Percentiles rank a stretch among this genome's conserved stretches.
Conservation (phyloP, 441 rosid species). For the Biscutella laevigata region DNA sequence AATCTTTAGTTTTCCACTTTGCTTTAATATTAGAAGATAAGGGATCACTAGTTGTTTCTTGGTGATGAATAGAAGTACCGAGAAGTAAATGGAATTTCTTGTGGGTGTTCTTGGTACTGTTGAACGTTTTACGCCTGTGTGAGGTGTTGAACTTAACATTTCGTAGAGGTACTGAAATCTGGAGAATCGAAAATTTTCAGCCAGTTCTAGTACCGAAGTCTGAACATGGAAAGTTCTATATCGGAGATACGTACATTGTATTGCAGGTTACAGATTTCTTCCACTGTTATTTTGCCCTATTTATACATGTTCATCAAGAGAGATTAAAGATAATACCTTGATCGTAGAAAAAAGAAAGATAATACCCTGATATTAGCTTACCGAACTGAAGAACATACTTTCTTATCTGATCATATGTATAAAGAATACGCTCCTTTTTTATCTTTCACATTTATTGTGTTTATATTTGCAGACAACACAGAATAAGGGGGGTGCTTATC, state of each 20-base stretch:
- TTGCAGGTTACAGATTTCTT: constrained; percentile 28
- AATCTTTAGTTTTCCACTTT: constrained; percentile 2
- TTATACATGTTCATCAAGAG: neutral
- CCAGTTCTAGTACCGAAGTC: constrained; percentile 62
- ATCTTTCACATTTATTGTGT: neutral
- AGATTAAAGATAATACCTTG: neutral
- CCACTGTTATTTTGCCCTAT: neutral
- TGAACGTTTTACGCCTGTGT: constrained; percentile 17
- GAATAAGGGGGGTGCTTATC: constrained; percentile 70
- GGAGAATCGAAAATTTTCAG: constrained; percentile 75
- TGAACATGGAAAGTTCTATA: constrained; percentile 71
- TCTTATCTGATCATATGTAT: constrained; percentile 11
- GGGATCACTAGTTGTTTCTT: neutral
- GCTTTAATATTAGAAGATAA: neutral
- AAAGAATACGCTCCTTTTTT: neutral
- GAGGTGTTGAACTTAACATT: constrained; percentile 45
- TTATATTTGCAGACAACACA: constrained; percentile 46
- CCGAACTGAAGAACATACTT: constrained; percentile 10
- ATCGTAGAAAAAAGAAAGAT: too few species aligned
- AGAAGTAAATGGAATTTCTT: neutral
- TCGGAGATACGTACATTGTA: constrained; percentile 68
- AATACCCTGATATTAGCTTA: neutral
- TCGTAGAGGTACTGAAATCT: constrained; percentile 64
- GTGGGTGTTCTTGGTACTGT: neutral
- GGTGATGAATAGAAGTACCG: neutral